Evolutionary conservation across 1,139 yeast genomes (phyloP).

Genomic region (Sugiyamaella sp.): DNA sequence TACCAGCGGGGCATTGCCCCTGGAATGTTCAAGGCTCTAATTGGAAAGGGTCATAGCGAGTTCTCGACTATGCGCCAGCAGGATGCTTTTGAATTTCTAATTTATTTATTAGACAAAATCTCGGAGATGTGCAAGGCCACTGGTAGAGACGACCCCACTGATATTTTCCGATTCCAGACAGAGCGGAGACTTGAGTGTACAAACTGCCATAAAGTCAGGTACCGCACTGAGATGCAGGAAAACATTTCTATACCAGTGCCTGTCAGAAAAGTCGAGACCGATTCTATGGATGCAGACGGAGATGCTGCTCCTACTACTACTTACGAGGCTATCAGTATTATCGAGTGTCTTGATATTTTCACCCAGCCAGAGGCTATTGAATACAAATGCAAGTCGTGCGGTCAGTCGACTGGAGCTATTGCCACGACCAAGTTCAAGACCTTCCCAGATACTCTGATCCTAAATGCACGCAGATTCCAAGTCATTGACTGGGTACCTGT

Average conservation of each 20-base stretch:
- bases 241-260: slow-evolving; percentile 67
- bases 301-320: slow-evolving; percentile 50
- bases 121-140: slow-evolving; percentile 48
- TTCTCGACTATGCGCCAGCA: slow-evolving; percentile 88
- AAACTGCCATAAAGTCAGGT: slow-evolving; percentile 62
- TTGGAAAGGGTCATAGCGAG: slow-evolving; percentile 80
- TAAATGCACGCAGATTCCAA: slow-evolving; percentile 78
- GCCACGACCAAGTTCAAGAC: slow-evolving; percentile 59
- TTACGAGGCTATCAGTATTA: slow-evolving; percentile 57
- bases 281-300: slow-evolving; percentile 39
- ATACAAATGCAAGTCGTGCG: slow-evolving; percentile 68
- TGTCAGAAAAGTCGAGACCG: slow-evolving; percentile 34
- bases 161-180: slow-evolving; percentile 62
- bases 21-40: slow-evolving; percentile 66
- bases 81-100: slow-evolving; percentile 89
- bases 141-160: slow-evolving; percentile 48
- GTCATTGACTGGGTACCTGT: slow-evolving; percentile 90
- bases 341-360: slow-evolving; percentile 55
- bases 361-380: slow-evolving; percentile 60
- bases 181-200: slow-evolving; percentile 68
- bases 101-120: slow-evolving; percentile 64
- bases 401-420: slow-evolving; percentile 44
- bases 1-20: slow-evolving; percentile 83
- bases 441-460: slow-evolving; percentile 69
- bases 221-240: slow-evolving; percentile 64